Percentiles rank a stretch among this genome's conserved stretches.
phyloP scores from a whole-genome alignment of 2,329 filamentous ascomycete species.

The Colletotrichum tamarilloi region DNA sequence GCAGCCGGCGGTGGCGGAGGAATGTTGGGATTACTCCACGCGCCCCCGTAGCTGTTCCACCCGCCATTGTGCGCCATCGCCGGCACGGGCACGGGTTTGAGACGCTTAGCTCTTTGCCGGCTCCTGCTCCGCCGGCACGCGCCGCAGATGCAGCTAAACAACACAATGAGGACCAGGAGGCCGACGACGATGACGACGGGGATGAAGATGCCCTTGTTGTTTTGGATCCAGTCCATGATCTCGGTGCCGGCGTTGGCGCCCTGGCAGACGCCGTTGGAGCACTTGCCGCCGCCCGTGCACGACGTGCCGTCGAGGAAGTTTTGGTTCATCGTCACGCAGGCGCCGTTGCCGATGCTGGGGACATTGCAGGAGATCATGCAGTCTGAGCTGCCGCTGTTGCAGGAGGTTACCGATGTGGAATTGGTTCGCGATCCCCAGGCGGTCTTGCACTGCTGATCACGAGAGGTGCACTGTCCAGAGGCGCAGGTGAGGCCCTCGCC shows the following conservation, averaged over 20 bases:
- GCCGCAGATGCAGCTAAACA: slow-evolving; percentile 72
- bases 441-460: slow-evolving; percentile 88
- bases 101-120: slow-evolving; percentile 37
- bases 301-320: slow-evolving; percentile 94
- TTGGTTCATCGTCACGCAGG: slow-evolving; percentile 83
- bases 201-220: slow-evolving; percentile 85
- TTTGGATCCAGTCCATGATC: slow-evolving; percentile 79
- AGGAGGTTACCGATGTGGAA: slow-evolving; percentile 83
- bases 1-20: slow-evolving; percentile 27
- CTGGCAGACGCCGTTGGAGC: slow-evolving; percentile 80
- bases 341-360: slow-evolving; percentile 71
- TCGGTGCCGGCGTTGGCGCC: slow-evolving; percentile 77
- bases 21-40: slow-evolving; percentile 25
- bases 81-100: slow-evolving; percentile 38
- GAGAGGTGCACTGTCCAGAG: slow-evolving; percentile 93
- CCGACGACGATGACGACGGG: slow-evolving; percentile 77
- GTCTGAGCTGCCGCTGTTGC: slow-evolving; percentile 67
- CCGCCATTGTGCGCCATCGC: slow-evolving; percentile 26
- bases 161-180: slow-evolving; percentile 75
- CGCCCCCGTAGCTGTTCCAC: slow-evolving; percentile 37
- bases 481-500: slow-evolving; percentile 79
- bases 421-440: slow-evolving; percentile 81
- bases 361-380: slow-evolving; percentile 84
- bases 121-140: slow-evolving; percentile 44
- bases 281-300: slow-evolving; percentile 84